Conservation (phyloP, 768 basidiomycete genomes). For the Suillus sp. region DNA sequence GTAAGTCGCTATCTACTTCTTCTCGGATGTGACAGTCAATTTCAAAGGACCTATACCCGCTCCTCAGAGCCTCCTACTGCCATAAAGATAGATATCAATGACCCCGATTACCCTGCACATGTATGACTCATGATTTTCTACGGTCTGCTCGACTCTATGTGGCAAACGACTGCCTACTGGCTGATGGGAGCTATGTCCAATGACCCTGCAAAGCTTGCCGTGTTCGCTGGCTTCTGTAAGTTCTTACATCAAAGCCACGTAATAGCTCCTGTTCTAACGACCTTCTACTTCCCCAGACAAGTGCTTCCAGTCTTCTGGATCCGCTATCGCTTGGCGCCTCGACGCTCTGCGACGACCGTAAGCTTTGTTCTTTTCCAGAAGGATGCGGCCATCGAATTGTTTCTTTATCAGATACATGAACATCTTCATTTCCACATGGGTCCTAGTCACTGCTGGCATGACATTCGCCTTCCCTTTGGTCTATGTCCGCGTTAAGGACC, state of each 20-base stretch:
- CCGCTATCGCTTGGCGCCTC: constrained; percentile 62
- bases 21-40: not conserved
- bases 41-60: constrained; percentile 7
- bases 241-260: constrained; percentile 21
- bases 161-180: constrained; percentile 42
- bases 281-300: constrained; percentile 44
- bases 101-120: constrained; percentile 3
- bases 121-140: constrained; percentile 12
- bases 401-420: constrained; percentile 50
- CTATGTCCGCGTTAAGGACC: constrained; percentile 60
- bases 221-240: constrained; percentile 48
- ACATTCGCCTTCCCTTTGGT: constrained; percentile 71
- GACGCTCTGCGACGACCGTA: constrained; percentile 62
- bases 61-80: constrained; percentile 15
- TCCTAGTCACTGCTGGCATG: constrained; percentile 59
- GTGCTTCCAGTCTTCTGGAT: constrained; percentile 71
- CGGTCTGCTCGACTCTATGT: constrained; percentile 30
- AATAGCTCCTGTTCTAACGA: constrained; percentile 6
- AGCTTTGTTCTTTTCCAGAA: constrained; percentile 11
- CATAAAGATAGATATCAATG: constrained; percentile 5
- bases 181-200: constrained; percentile 46
- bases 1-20: constrained; percentile 23
- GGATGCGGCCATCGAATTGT: not conserved
- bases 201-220: constrained; percentile 47
- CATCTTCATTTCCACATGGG: constrained; percentile 69